Conservation (phyloP, 1,284 basidiomycete genomes). For the Meira miltonrushii region DNA sequence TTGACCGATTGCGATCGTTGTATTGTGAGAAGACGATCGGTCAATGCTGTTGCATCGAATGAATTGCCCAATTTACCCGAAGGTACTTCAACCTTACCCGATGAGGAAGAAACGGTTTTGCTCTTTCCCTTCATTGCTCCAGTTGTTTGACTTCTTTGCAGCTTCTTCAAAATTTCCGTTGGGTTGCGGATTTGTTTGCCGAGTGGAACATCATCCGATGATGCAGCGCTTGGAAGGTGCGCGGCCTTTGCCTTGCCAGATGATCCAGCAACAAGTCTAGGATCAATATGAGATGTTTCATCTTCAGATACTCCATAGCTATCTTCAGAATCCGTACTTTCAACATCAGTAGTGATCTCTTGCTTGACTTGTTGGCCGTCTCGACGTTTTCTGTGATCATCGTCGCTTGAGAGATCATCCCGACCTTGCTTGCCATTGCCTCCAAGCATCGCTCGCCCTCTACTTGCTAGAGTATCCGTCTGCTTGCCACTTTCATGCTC, state of each 20-base stretch:
- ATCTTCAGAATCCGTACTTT: conserved; percentile 36
- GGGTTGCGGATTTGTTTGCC: not conserved
- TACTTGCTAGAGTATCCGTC: conserved; percentile 8
- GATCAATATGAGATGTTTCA: not conserved
- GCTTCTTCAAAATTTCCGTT: conserved; percentile 6
- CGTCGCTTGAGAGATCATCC: conserved; percentile 4
- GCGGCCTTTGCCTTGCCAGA: too few species aligned
- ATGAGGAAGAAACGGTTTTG: not conserved
- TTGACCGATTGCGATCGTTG: not conserved
- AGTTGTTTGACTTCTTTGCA: not conserved
- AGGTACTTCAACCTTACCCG: not conserved
- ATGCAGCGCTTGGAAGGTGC: conserved; percentile 7
- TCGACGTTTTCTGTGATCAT: conserved; percentile 17
- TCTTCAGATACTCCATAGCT: conserved; percentile 21
- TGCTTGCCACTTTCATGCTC: conserved; percentile 26
- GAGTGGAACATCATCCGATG: conserved; percentile 14
- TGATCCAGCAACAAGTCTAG: not conserved
- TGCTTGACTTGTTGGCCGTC: conserved; percentile 18
- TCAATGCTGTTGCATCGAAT: conserved; percentile 1
- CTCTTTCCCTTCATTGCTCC: not conserved
- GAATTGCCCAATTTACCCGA: not conserved
- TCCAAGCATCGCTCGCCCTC: conserved; percentile 19
- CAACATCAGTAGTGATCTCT: conserved; percentile 16
- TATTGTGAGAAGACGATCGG: not conserved
- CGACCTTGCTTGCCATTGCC: conserved; percentile 18